These are phyloP conservation scores for Penicillium expansum DNA, from an alignment of 2,329 filamentous ascomycete genomes.

Conservation along the genomic window DNA sequence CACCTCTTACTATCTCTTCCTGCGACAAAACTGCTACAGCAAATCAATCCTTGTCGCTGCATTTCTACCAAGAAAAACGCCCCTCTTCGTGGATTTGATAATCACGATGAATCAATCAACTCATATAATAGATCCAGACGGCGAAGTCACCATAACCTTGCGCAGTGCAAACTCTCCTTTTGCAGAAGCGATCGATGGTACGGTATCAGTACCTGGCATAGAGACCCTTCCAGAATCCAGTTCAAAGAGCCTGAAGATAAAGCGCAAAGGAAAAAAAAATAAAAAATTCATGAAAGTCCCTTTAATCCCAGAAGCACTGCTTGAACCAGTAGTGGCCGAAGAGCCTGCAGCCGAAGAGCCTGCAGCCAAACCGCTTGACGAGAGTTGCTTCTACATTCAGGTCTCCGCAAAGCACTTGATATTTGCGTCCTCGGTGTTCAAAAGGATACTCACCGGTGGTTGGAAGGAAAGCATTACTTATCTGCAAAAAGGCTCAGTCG, in stretches of 20 bases:
- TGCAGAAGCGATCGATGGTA: background rate
- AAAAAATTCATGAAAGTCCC: too few relatives aligned
- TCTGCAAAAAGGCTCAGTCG: background rate
- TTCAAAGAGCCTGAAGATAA: too few relatives aligned
- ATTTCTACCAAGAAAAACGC: too few relatives aligned
- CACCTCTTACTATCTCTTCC: background rate
- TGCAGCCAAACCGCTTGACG: background rate
- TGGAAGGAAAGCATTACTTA: background rate
- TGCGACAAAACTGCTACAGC: background rate
- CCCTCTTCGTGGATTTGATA: too few relatives aligned
- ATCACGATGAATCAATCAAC: slow-evolving; percentile 2
- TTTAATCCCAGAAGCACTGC: too few relatives aligned
- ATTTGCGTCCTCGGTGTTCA: background rate
- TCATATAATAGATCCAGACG: slow-evolving; percentile 12
- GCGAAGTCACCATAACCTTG: slow-evolving; percentile 12
- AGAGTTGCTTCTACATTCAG: background rate
- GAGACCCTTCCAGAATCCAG: too few relatives aligned
- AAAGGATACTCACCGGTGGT: background rate
- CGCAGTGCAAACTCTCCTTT: background rate
- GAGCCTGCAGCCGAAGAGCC: background rate
- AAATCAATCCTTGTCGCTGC: too few relatives aligned
- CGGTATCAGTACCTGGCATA: background rate
- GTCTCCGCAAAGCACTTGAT: background rate
- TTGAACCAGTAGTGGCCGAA: background rate
- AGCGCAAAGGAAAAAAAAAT: too few relatives aligned